These are phyloP conservation scores for Fraxinus latifolia DNA, from an alignment of 305 asterid species.

Conservation along the genomic window DNA sequence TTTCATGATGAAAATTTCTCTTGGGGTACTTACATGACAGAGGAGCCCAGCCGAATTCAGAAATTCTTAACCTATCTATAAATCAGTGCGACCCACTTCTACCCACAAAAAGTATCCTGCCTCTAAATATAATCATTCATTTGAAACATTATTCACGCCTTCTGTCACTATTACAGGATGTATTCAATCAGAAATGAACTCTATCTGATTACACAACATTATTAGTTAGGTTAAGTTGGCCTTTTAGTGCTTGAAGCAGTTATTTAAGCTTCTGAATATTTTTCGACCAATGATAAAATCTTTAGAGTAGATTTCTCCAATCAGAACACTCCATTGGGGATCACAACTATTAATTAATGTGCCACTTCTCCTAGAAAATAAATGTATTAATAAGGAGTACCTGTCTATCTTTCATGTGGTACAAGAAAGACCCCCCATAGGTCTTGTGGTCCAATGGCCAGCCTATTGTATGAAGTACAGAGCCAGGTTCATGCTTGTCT, in stretches of 20 bases:
- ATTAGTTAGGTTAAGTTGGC: background rate
- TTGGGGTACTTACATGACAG: background rate
- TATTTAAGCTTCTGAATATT: background rate
- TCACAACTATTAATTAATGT: conserved; percentile 4
- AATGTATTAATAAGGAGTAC: conserved; percentile 31
- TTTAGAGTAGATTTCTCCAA: conserved; percentile 3
- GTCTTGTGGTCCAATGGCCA: conserved; percentile 93
- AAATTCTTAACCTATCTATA: background rate
- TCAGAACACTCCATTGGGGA: background rate
- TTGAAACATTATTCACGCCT: background rate
- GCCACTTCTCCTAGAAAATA: background rate
- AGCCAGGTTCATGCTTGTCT: conserved; percentile 74
- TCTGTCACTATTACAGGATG: background rate
- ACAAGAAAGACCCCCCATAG: conserved; percentile 94
- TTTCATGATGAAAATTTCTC: background rate
- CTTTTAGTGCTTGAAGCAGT: background rate
- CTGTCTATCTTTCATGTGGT: conserved; percentile 94
- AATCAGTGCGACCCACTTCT: background rate
- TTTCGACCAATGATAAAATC: background rate
- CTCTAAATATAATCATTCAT: background rate
- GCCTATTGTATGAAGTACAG: conserved; percentile 88
- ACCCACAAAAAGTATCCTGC: background rate
- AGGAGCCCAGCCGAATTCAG: background rate
- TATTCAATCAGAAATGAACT: background rate
- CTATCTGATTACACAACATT: background rate